Conservation (phyloP, 306 rosid species). For the Prunus dulcis region DNA sequence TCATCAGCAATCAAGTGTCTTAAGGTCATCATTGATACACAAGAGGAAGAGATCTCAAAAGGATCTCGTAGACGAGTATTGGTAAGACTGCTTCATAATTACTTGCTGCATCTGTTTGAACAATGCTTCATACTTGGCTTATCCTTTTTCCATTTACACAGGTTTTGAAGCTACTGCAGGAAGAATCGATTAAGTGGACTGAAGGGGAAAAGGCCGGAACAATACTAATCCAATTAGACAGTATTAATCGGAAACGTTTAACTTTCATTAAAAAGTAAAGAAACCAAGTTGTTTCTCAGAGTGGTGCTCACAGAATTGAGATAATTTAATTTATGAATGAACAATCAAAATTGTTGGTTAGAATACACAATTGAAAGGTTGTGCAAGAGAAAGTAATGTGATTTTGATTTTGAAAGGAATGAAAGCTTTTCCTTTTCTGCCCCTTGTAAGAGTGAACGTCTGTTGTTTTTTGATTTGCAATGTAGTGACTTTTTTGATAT, state of each 20-base stretch:
- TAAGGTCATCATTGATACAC: constrained; percentile 57
- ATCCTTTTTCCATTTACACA: constrained; percentile 16
- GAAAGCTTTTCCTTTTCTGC: background rate
- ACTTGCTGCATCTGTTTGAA: background rate
- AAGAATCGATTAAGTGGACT: constrained; percentile 65
- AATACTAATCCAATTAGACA: constrained; percentile 49
- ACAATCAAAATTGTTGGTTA: background rate
- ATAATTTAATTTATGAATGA: background rate
- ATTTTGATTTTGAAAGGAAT: background rate
- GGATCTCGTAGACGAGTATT: constrained; percentile 40
- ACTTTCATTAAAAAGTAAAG: constrained; percentile 40
- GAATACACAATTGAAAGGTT: background rate
- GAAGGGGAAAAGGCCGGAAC: constrained; percentile 59
- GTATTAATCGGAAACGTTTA: constrained; percentile 38
- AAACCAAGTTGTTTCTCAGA: background rate
- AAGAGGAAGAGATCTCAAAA: constrained; percentile 45
- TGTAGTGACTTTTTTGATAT: background rate
- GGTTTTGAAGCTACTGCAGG: constrained; percentile 62
- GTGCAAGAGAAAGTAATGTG: background rate
- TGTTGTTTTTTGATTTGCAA: no score
- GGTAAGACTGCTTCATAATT: constrained; percentile 39
- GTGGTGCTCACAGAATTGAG: background rate
- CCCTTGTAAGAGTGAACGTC: no score
- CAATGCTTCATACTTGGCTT: background rate
- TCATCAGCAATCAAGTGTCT: constrained; percentile 63